Evolutionary conservation across 169 alveolate genomes (phyloP).

Genomic region (Eimeria maxima): DNA sequence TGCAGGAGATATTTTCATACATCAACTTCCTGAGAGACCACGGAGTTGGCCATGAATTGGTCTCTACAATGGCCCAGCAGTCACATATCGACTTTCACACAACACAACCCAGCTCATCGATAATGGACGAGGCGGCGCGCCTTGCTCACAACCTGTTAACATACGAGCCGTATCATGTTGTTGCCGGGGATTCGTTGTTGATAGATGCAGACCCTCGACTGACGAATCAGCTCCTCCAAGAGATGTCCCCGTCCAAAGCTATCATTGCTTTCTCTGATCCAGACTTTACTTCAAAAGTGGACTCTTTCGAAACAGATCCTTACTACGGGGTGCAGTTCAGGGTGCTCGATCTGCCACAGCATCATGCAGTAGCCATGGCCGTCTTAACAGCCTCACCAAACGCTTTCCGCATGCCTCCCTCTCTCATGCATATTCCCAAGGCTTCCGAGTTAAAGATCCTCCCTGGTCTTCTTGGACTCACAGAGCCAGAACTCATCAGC

Average conservation of each 20-base stretch:
- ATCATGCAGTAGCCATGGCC: slow-evolving; percentile 58
- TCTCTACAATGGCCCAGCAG: slow-evolving; percentile 78
- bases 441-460: slow-evolving; percentile 67
- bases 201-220: slow-evolving; percentile 77
- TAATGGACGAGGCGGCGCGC: slow-evolving; percentile 84
- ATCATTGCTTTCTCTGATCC: slow-evolving; percentile 84
- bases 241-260: slow-evolving; percentile 74
- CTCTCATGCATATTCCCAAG: slow-evolving; percentile 78
- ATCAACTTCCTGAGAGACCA: slow-evolving; percentile 75
- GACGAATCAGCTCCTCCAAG: slow-evolving; percentile 76
- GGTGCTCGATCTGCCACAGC: slow-evolving; percentile 73
- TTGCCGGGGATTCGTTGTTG: slow-evolving; percentile 82
- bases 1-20: slow-evolving; percentile 76
- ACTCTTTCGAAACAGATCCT: slow-evolving; percentile 75
- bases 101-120: slow-evolving; percentile 73
- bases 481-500: slow-evolving; percentile 78
- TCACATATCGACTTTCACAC: slow-evolving; percentile 79
- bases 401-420: slow-evolving; percentile 82
- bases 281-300: slow-evolving; percentile 50
- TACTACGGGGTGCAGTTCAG: slow-evolving; percentile 82
- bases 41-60: slow-evolving; percentile 75
- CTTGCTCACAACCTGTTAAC: slow-evolving; percentile 81
- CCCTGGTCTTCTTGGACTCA: slow-evolving; percentile 67
- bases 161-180: slow-evolving; percentile 83
- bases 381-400: slow-evolving; percentile 71